Base-by-base conservation (phyloP, 257 asterid species). In the Solanum medicagineum region DNA sequence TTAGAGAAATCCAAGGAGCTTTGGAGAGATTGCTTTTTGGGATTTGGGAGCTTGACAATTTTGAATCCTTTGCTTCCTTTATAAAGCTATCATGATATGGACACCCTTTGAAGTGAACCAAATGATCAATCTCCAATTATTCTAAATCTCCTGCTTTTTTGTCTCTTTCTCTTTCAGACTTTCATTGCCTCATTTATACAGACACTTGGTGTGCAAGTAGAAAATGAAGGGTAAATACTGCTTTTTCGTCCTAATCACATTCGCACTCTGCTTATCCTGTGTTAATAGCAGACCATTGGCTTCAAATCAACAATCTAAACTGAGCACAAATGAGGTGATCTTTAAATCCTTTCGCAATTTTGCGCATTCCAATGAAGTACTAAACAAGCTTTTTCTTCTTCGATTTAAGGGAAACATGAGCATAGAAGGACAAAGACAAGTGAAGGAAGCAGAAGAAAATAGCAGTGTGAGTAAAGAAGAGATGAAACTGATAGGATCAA, bases 401-500 rank as follows among this genome's bases (percentile, higher is more conserved):
- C 59, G 14, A 19, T 42, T 12, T 6, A 16, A 79, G 83, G 62
- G 82, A 51, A 75, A 49, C 11, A 26, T 10, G 83, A 79, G 63
- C 10, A 77, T 24, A 4, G 14, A 75, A 75, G 62, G 15, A 49
- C 24, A 49, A 75, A 26, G 44, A 49, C 45, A 75, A 49, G 10
- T 68, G 68, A 17, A 49, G 12, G 36, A 29, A 56, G 57, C 1
- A 51, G 81, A 63, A 22, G 74, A 55, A 53, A 20, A 70, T 10
- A 62, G 75, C 10, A 32, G 10, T 26, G n/a, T 86, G 62, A 84
- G 86, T 19, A 54, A 47, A 42, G 85, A 86, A 15, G 92, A 84
- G 84, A 62, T 44, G 59, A 89, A 84, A 85, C 90, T 82, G 86
- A 81, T 93, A 62, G 98, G 98, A 12, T 96, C 99, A 59, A 91